Base-by-base conservation (phyloP, 1,284 basidiomycete species). In the Rhodotorula sp. region DNA sequence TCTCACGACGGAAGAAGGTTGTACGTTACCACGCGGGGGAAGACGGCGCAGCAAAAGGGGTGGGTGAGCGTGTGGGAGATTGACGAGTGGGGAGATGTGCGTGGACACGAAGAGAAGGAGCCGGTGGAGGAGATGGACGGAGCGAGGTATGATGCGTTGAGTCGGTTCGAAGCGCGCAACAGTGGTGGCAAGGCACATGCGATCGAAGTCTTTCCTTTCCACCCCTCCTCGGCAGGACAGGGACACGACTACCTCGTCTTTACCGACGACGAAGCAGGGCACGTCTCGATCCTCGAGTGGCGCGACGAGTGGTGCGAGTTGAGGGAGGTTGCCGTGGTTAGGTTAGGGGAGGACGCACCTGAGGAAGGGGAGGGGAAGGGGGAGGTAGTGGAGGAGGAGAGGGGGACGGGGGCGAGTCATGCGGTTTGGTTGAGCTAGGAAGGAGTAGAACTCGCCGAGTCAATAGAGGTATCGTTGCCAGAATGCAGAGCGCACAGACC, bases 171-270 rank as follows among this genome's bases (percentile, higher is more conserved):
- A 70, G 80, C 80, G 11, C 68, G 74, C 22, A 81, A 79, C 3
- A 76, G 74, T 17, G 81, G 81, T 13, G 81, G 81, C 0, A 81
- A 80, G 78, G 81, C 81, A 4, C 81, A 81, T 66, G 80, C 81
- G 4, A 78, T 81, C 56, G 78, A 80, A 59, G 76, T 79, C 1
- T 79, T 79, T 54, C 80, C 80, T 27, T 73, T 69, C 47, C 51
- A 69, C 6, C 64, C 53, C 7, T 13, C 8, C 39, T 47, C 20
- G 76, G 10, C 17, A 15, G 27, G 5, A 11, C 22, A 64, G 0
- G 71, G 67, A 0, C 69, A 74, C 48, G 76, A 78, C 27, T 81
- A 76, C 67, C 67, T 79, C 63, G 77, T 74, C 5, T 70, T 81
- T 19, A 81, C 81, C 15, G 79, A 80, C 63, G 80, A 79, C 64